Base-by-base conservation (phyloP, 1,139 yeast genomes). In the Saccharomyces hybrid region DNA sequence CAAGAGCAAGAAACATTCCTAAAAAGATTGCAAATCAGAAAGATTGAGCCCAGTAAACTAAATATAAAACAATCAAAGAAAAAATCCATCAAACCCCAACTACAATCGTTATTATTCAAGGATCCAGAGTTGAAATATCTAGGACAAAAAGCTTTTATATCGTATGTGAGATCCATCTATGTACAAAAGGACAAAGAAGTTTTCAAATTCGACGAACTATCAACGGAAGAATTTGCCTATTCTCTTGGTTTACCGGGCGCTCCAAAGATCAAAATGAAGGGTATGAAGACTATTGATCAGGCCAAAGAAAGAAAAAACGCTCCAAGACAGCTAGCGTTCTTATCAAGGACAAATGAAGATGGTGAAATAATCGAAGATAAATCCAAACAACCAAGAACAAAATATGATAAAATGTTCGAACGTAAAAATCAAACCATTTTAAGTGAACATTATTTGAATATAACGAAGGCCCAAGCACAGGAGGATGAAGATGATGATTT, bases 211-310 rank as follows among this genome's bases (percentile, higher is more conserved):
- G 88, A 84, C 13, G 81, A 82, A 47, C 70, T 93, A 14, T 95
- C 97, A 2, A 75, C 86, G 5, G 97, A 91, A 60, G 86, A 81
- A 55, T 90, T 76, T 71, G 98, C 99, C 2, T 81, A 82, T 55
- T 87, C 96, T 11, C 72, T 91, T 52, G 99, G 99, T 6, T 78
- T 93, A 52, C 97, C 98, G 0, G 97, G 98, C 55, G 97, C 97
- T 1, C 99, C 99, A 47, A 85, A 87, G 64, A 85, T 93, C 62
- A 90, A 89, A 70, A 80, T 91, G 55, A 79, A 80, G 55, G 82
- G 80, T 52, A 70, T 69, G 61, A 72, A 72, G 8, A 73, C 76
- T 19, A 66, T 75, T 26, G 68, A 70, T 51, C 75, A 75, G 57
- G 74, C 78, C 31, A 89, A 87, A 70, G 95, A 86, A 59, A 75